Evolutionary conservation across 768 basidiomycete genomes (phyloP), one percentile per base, ranked within the genome.

Genomic region (Inosperma sp.): DNA sequence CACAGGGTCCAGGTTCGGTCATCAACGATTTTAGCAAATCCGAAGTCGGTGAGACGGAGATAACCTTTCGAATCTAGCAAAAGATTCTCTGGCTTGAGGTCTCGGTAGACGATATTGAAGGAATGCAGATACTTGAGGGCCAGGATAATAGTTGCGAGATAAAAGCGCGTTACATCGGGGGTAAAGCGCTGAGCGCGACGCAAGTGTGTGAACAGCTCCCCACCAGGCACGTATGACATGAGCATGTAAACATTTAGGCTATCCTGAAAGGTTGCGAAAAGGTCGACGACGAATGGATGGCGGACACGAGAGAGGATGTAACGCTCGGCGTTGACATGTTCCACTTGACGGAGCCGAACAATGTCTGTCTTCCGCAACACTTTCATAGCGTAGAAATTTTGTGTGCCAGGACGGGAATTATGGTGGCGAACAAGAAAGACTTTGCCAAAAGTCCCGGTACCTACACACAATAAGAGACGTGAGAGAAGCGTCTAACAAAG

Each of bases 51-150:
- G 53, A 98, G 82, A 27, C 92, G 88, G 56, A 95, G 79, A 63
- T 98, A 97, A 5, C 96, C 96, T 31, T 86, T 81, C 17, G 88
- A 83, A 64, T 96, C 96, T 47, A 99, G 76, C 31, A 99, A 81
- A n/a, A 99, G 81, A 62, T 99, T 99, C 69, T 99, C 96, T 13
- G 96, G 96, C 68, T 99, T 98, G 58, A 99, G 80, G 69, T 98
- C 95, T 36, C 95, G 91, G 70, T 98, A 98, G 62, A 98, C 92
- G 68, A 99, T 95, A 73, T 97, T 93, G 71, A 88, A 91, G 12
- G 86, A 86, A 67, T 98, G 96, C 5, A 98, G 76, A 59, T 95
- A 94, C 72, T 89, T 91, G 59, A 98, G 78, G 27, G 94, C 96
- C 52, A 98, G 82, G 61, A 96, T 83, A 65, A 97, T 95, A 54